A percentile compares a stretch with the other conserved stretches of the same genome.
These are phyloP conservation scores for Alternaria viburni DNA, from an alignment of 2,329 filamentous ascomycete genomes.

Conservation along the genomic window DNA sequence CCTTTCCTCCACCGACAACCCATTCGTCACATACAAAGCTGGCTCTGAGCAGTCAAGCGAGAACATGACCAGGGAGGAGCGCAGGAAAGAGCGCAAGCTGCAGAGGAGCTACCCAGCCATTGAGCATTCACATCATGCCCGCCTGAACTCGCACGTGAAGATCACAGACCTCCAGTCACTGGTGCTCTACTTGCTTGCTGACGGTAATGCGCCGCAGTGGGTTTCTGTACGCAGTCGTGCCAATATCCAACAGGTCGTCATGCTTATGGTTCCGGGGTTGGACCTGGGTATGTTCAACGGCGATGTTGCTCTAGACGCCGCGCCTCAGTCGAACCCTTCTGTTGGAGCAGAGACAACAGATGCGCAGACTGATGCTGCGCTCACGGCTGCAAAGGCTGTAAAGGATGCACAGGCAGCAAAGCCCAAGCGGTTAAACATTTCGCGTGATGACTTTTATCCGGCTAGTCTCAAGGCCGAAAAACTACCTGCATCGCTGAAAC, in stretches of 20 bases:
- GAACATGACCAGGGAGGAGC: constrained; percentile 26
- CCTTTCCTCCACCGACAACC: constrained; percentile 20
- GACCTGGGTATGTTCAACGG: constrained; percentile 88
- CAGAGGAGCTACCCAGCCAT: constrained; percentile 51
- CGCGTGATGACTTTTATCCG: constrained; percentile 59
- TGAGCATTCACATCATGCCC: constrained; percentile 60
- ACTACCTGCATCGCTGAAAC: constrained; percentile 56
- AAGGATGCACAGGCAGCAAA: constrained; percentile 15
- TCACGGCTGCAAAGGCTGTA: constrained; percentile 11
- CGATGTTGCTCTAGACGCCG: constrained; percentile 34
- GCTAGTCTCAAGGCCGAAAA: constrained; percentile 49
- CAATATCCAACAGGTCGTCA: constrained; percentile 75
- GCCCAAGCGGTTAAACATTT: constrained; percentile 42
- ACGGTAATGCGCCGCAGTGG: constrained; percentile 66
- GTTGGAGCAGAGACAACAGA: constrained; percentile 3
- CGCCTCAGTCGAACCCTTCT: background rate
- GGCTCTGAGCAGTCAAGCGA: constrained; percentile 1
- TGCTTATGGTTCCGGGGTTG: constrained; percentile 89
- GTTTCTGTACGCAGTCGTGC: constrained; percentile 64
- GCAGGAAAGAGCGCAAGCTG: constrained; percentile 40
- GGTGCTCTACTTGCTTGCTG: constrained; percentile 65
- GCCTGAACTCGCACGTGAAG: constrained; percentile 61
- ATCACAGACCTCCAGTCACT: constrained; percentile 65
- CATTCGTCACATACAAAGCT: constrained; percentile 22
- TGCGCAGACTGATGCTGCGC: constrained; percentile 16